Evolutionary conservation across 768 basidiomycete species (phyloP), one percentile per base, ranked within the genome.

Genomic region (Rhodosporidiobolus odoratus): DNA sequence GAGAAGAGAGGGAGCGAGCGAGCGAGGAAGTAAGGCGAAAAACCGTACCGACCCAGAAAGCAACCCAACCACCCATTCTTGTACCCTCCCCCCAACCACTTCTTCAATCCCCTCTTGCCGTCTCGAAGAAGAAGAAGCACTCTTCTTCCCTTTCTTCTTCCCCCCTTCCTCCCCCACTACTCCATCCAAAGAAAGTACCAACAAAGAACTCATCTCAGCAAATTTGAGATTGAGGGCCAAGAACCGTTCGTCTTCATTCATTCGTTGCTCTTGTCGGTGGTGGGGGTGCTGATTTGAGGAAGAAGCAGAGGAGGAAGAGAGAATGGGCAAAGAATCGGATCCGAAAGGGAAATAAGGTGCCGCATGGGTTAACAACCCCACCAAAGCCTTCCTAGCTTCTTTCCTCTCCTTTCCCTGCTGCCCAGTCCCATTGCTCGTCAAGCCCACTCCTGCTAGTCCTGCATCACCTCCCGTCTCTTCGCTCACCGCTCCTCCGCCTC

Each of bases 341-440:
- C 77, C 79, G 79, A 92, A 92, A 2, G 94, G 94, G 78, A 98
- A 96, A 79, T 92, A 92, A 5, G 87, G 83, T 9, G 86, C 79
- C 84, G 95, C 88, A 76, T 91, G 87, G 17, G 83, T 83, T 1
- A 96, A 82, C 25, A 96, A 79, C 17, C 52, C 35, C 12, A 68
- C 32, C 16, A 75, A 34, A 32, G 41, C 19, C 62, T 67, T 74
- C 17, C 58, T 38, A 2, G 65, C 62, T 4, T n/a, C 48, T 7
- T 43, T 30, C 48, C 59, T 48, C 75, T 72, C 77, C 74, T 32
- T 70, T 72, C 16, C 47, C 58, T 4, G 60, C 48, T 34, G 23
- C 27, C 17, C 34, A 7, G 15, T 12, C 30, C 30, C 38, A 15
- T 54, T 30, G 56, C 56, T 66, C 4, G 35, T 8, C 17, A 34